Percentiles rank a stretch among this genome's conserved stretches.
Evolutionary conservation across 345 rosid species (phyloP).

Genomic region (Aegle marmelos): DNA sequence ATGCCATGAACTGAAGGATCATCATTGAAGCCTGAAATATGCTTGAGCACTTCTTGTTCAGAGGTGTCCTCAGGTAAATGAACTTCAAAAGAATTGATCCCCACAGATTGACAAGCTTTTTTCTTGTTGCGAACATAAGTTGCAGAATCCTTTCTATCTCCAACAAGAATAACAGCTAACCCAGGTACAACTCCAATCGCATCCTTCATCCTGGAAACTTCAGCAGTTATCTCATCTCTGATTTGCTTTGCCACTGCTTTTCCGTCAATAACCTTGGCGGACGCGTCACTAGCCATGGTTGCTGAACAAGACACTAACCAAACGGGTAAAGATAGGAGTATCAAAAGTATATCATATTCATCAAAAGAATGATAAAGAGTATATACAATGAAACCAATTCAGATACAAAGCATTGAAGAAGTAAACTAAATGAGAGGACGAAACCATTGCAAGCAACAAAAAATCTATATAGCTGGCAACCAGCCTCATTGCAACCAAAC

Average conservation of each 20-base stretch:
- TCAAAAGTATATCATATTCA: background rate
- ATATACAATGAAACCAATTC: background rate
- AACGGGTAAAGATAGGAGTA: background rate
- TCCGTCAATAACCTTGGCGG: constrained; percentile 73
- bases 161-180: constrained; percentile 78
- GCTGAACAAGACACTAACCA: constrained; percentile 20
- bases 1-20: constrained; percentile 85
- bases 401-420: background rate
- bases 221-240: constrained; percentile 59
- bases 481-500: background rate
- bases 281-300: constrained; percentile 29
- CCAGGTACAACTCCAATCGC: constrained; percentile 72
- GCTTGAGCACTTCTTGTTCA: constrained; percentile 63
- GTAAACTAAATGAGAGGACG: background rate
- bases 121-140: constrained; percentile 86
- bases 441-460: background rate
- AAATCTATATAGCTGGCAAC: background rate
- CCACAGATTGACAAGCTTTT: constrained; percentile 78
- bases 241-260: constrained; percentile 65
- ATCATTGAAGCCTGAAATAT: constrained; percentile 53
- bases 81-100: constrained; percentile 72
- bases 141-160: constrained; percentile 78
- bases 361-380: background rate
- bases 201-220: constrained; percentile 77
- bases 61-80: constrained; percentile 52